Conservation (phyloP, 2,329 filamentous ascomycete species). For the Colletotrichum caudatum region DNA sequence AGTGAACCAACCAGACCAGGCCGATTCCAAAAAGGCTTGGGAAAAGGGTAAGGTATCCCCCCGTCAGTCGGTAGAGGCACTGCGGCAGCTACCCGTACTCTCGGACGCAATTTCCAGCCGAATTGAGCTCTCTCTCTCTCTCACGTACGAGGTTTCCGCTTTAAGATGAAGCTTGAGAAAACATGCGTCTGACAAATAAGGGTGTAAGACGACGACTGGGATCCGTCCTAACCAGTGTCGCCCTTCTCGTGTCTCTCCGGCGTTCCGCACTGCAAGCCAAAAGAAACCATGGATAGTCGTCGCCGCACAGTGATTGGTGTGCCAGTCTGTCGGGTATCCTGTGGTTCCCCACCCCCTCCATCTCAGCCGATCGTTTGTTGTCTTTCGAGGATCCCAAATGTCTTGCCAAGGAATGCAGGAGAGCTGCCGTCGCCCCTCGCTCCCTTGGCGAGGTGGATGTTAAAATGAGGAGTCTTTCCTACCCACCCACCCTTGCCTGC, state of each 20-base stretch:
- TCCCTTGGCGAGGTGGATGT: constrained; percentile 4
- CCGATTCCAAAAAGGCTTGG: background rate
- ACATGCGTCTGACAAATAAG: constrained; percentile 19
- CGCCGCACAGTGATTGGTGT: constrained; percentile 30
- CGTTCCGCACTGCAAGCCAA: constrained; percentile 23
- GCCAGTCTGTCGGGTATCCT: constrained; percentile 22
- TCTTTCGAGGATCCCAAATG: constrained; percentile 6
- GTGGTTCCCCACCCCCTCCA: constrained; percentile 18
- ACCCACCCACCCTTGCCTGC: background rate
- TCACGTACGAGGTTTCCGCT: background rate
- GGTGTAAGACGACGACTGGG: constrained; percentile 12
- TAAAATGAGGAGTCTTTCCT: constrained; percentile 23
- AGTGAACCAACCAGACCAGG: background rate
- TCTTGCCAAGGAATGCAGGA: constrained; percentile 36
- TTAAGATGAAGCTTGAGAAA: background rate
- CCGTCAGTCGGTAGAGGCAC: background rate
- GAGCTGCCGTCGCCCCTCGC: background rate
- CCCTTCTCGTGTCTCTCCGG: constrained; percentile 8
- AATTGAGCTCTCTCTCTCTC: constrained; percentile 25
- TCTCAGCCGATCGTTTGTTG: constrained; percentile 9
- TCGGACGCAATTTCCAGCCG: constrained; percentile 23
- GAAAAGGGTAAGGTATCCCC: background rate
- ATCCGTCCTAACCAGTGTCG: background rate
- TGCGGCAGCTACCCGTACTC: constrained; percentile 11
- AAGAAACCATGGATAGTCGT: constrained; percentile 14